Evolutionary conservation across 2,329 filamentous ascomycete species (phyloP), one percentile per base, ranked within the genome.

Genomic region (Colletotrichum sp.): DNA sequence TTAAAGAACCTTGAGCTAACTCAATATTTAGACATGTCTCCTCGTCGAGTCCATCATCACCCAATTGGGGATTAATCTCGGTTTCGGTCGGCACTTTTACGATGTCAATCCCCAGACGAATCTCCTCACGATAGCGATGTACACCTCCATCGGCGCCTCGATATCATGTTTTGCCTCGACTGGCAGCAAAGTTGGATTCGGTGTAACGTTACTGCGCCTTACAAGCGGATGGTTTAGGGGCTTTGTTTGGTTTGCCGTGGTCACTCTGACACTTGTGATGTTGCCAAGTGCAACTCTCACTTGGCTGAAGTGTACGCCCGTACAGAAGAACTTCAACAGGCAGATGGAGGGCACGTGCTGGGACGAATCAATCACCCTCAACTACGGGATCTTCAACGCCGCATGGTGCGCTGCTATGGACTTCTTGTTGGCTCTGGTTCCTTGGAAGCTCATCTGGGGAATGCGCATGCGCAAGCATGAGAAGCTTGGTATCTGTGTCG

Each of bases 391-490:
- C 10, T 68, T 79, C 59, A 75, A 68, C 32, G 69, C 62, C 1
- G 61, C 69, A 4, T 75, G 73, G 73, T 72, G 73, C 4, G 65
- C 69, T 75, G 78, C 78, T 2, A 74, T 79, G 55, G 81, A 83
- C 74, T 81, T 83, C 12, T 59, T 75, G 5, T 74, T 83, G 55
- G 81, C 82, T 2, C 62, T 79, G 32, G 62, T 83, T 4, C 81
- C 82, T 0, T 83, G 82, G 81, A 79, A 79, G 61, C 56, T 83
- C 5, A 80, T 83, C 5, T 79, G 78, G 74, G 76, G 79, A 8
- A 76, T 83, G 64, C 79, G 80, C 16, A 81, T 83, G 81, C 79
- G 71, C 34, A 79, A 36, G n/a, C 73, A 77, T 12, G 82, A 83
- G 68, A 79, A 79, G 69, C 74, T 83, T 2, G 81, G 81, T 18